Evolutionary conservation across 345 rosid genomes (phyloP).

Genomic region (Eucalyptus tenuipes): DNA sequence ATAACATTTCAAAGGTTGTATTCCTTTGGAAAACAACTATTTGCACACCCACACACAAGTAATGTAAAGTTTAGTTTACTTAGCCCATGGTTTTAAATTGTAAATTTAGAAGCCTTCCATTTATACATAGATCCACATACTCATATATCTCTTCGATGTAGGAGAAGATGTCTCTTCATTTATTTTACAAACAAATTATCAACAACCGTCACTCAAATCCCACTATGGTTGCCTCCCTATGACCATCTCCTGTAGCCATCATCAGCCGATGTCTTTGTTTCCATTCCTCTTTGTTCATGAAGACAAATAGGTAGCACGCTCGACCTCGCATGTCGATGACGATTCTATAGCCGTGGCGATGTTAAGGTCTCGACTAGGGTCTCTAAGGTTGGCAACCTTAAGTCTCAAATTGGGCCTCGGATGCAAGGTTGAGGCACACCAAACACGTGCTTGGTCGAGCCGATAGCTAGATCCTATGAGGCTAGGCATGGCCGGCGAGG

Average conservation of each 20-base stretch:
- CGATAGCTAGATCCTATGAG: not conserved
- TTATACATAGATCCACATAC: not conserved
- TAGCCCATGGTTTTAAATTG: not conserved
- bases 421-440: not conserved
- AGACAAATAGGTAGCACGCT: not conserved
- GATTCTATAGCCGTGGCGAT: not conserved
- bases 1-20: not conserved
- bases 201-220: not conserved
- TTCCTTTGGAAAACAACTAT: not conserved
- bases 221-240: not conserved
- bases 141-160: not conserved
- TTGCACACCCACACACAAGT: too few species aligned
- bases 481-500: not conserved
- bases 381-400: not conserved
- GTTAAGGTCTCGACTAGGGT: not conserved
- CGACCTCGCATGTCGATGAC: not conserved
- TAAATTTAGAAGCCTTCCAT: not conserved
- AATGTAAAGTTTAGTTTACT: not conserved
- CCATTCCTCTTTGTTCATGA: not conserved
- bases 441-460: not conserved
- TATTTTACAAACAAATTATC: not conserved
- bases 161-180: not conserved
- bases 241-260: not conserved
- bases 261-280: not conserved
- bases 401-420: not conserved